Base-by-base conservation (phyloP, 352 stramenopile species). In the Phytophthora meadii region DNA sequence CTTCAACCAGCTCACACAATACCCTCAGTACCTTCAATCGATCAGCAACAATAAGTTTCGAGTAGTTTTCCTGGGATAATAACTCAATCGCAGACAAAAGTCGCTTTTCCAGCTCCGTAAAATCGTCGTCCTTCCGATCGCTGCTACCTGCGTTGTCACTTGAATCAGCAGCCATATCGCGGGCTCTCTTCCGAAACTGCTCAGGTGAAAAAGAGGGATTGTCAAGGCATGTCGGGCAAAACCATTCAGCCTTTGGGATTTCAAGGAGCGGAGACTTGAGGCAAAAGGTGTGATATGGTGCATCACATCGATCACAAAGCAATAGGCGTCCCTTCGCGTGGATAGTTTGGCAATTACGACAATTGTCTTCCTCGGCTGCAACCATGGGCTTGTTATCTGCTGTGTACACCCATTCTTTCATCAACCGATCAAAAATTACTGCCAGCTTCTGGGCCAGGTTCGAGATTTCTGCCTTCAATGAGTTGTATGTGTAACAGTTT, bases 401-500 rank as follows among this genome's bases (percentile, higher is more conserved):
- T 9, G 77, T 87, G 27, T 93, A 83, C 14, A 94, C 81, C 76
- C 80, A 94, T 42, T 95, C 86, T 30, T 89, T 82, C 79, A 93
- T 90, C 15, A 95, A 60, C 1, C 88, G 82, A 15, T 93, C 79
- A 53, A 94, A 94, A 36, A 92, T 87, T 7, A 82, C 79, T 0
- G 84, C 80, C 4, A 95, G 61, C 53, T 95, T 95, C 27, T 76
- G 76, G 14, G 88, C 88, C 39, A 94, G 74, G 25, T 74, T 73
- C 0, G 84, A 93, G 40, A 95, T 95, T 58, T 92, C 84, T 0
- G 88, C 84, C 68, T 90, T 89, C 47, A 89, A 49, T 24, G 84
- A 93, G 47, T 95, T 95, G 76, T 91, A 95, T 24, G 83, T 74
- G 61, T 87, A 93, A 47, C 88, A 95, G 36, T 95, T 95, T 73